Percentiles rank a stretch among this genome's conserved stretches.
phyloP scores from a whole-genome alignment of 768 basidiomycete genomes.

The Amanita brunnescens region DNA sequence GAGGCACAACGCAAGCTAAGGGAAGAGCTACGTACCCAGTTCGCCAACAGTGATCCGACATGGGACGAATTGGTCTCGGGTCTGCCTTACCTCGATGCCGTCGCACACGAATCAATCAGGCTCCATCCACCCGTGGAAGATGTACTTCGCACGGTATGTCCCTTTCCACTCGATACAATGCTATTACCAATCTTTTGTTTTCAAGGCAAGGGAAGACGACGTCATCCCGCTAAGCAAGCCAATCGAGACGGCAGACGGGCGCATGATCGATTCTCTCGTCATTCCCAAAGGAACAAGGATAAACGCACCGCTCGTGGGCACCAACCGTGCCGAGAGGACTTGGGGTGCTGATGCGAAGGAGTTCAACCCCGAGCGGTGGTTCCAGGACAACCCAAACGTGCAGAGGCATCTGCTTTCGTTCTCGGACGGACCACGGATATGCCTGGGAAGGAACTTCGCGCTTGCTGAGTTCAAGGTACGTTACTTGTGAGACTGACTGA shows the following conservation, averaged over 20 bases:
- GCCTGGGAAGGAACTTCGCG: not conserved
- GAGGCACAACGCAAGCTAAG: slow-evolving; percentile 13
- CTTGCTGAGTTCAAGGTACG: not conserved
- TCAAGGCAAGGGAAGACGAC: slow-evolving; percentile 31
- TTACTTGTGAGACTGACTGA: too few species aligned
- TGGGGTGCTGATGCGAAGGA: slow-evolving; percentile 37
- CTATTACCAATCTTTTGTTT: not conserved
- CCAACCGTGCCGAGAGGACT: slow-evolving; percentile 29
- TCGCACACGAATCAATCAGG: slow-evolving; percentile 29
- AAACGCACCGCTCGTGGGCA: slow-evolving; percentile 2
- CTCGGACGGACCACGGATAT: not conserved
- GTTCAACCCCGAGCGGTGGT: slow-evolving; percentile 38
- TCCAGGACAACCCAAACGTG: slow-evolving; percentile 14
- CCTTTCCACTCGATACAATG: not conserved
- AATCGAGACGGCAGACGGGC: slow-evolving; percentile 10
- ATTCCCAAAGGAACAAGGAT: slow-evolving; percentile 26
- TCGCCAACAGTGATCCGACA: slow-evolving; percentile 21
- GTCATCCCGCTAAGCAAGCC: slow-evolving; percentile 28
- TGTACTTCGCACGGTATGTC: slow-evolving; percentile 22
- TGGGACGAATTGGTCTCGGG: slow-evolving; percentile 33
- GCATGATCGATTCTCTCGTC: not conserved
- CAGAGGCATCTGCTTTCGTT: not conserved
- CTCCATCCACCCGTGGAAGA: slow-evolving; percentile 26
- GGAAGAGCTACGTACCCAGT: slow-evolving; percentile 12
- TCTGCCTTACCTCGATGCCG: slow-evolving; percentile 36